phyloP scores from a whole-genome alignment of 2,329 filamentous ascomycete genomes.

The Metarhizium brunneum region DNA sequence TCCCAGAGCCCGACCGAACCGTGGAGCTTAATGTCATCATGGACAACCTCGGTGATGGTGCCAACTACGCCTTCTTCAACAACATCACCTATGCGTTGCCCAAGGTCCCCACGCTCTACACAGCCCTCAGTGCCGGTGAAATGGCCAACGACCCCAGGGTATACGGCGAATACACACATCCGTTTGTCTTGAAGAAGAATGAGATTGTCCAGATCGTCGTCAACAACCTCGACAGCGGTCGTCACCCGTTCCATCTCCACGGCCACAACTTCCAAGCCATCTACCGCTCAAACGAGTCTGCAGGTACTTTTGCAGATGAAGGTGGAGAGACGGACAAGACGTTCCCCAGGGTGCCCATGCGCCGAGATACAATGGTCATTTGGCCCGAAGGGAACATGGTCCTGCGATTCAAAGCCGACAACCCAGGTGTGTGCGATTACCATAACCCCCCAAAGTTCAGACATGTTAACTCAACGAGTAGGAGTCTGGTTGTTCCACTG shows the following conservation, averaged over 20 bases:
- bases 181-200: constrained; percentile 58
- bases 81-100: constrained; percentile 66
- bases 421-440: constrained; percentile 40
- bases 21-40: constrained; percentile 57
- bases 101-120: constrained; percentile 75
- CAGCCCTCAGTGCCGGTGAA: constrained; percentile 55
- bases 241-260: constrained; percentile 72
- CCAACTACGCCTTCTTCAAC: constrained; percentile 59
- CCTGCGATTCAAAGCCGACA: constrained; percentile 57
- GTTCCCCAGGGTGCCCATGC: constrained; percentile 49
- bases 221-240: constrained; percentile 65
- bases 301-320: constrained; percentile 42
- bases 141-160: constrained; percentile 47
- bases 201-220: constrained; percentile 65
- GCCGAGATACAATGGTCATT: constrained; percentile 60
- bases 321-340: constrained; percentile 30
- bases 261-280: constrained; percentile 66
- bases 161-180: constrained; percentile 58
- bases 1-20: constrained; percentile 51
- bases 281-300: constrained; percentile 48
- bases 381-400: constrained; percentile 59
- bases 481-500: constrained; percentile 68
- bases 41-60: constrained; percentile 52
- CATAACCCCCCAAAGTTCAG: constrained; percentile 3
- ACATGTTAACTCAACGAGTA: constrained; percentile 8